A percentile compares a stretch with the other conserved stretches of the same genome.
Conservation (phyloP, 805 yeast genomes). For the Wickerhamomyces subpelliculosus region DNA sequence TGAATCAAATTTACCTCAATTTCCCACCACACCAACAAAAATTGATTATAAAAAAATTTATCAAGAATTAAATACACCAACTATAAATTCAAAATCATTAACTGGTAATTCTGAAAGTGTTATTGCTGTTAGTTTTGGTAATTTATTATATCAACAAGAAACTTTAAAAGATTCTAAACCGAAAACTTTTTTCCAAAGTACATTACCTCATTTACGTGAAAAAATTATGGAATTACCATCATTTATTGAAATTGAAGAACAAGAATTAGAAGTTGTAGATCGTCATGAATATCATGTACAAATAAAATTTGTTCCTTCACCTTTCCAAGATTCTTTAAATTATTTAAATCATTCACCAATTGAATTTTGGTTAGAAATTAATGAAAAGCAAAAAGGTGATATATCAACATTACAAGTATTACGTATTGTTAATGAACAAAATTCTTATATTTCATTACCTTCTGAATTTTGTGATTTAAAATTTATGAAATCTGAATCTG, state of each 20-base stretch:
- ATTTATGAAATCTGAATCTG: constrained; percentile 21
- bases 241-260: constrained; percentile 7
- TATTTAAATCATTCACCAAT: constrained; percentile 41
- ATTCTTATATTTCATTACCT: constrained; percentile 37
- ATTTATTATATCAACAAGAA: constrained; percentile 5
- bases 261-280: constrained; percentile 12
- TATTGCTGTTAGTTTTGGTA: constrained; percentile 19
- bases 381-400: constrained; percentile 28
- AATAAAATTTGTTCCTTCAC: constrained; percentile 39
- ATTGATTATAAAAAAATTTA: constrained; percentile 8
- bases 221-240: constrained; percentile 9
- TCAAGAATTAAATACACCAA: constrained; percentile 5
- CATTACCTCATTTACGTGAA: neutral
- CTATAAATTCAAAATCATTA: constrained; percentile 4
- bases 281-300: constrained; percentile 33
- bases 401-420: constrained; percentile 30
- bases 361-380: constrained; percentile 47
- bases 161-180: constrained; percentile 4
- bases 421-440: constrained; percentile 39
- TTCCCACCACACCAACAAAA: neutral
- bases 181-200: constrained; percentile 1
- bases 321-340: constrained; percentile 23
- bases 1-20: neutral
- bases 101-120: neutral
- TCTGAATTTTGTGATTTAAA: constrained; percentile 35